phyloP scores from a whole-genome alignment of 2,329 filamentous ascomycete species.

The Cytospora leucostoma region DNA sequence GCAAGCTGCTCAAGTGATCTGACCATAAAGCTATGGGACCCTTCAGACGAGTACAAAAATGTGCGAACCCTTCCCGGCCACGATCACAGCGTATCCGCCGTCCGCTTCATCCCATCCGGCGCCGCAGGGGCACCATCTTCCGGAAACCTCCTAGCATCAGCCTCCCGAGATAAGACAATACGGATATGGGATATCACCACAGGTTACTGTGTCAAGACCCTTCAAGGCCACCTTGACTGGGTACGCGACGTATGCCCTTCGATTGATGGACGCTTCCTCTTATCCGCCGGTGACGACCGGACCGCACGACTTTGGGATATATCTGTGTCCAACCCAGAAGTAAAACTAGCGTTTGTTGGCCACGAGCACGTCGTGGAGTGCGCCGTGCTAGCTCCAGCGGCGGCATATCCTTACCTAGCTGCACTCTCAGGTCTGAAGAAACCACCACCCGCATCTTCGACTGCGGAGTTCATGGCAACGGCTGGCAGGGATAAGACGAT shows the following conservation, averaged over 20 bases:
- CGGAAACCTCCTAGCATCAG: constrained; percentile 82
- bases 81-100: constrained; percentile 86
- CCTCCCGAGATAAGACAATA: constrained; percentile 81
- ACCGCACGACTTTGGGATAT: constrained; percentile 85
- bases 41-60: constrained; percentile 90
- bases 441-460: constrained; percentile 69
- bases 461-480: constrained; percentile 86
- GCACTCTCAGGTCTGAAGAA: constrained; percentile 81
- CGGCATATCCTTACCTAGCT: constrained; percentile 76
- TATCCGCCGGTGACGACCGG: constrained; percentile 82
- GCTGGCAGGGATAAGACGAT: constrained; percentile 90
- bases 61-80: constrained; percentile 88
- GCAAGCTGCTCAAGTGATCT: constrained; percentile 84
- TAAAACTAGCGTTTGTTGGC: constrained; percentile 77
- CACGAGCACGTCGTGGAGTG: constrained; percentile 88
- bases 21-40: constrained; percentile 95
- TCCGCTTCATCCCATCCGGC: constrained; percentile 85
- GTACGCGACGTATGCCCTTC: constrained; percentile 86
- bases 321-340: constrained; percentile 65
- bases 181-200: constrained; percentile 92
- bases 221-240: constrained; percentile 84
- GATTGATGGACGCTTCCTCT: constrained; percentile 76
- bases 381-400: constrained; percentile 79
- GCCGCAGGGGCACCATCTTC: constrained; percentile 76
- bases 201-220: constrained; percentile 89